Evolutionary conservation across 495 filamentous ascomycete species (phyloP).

Genomic region (Hypoxylon intermedium): DNA sequence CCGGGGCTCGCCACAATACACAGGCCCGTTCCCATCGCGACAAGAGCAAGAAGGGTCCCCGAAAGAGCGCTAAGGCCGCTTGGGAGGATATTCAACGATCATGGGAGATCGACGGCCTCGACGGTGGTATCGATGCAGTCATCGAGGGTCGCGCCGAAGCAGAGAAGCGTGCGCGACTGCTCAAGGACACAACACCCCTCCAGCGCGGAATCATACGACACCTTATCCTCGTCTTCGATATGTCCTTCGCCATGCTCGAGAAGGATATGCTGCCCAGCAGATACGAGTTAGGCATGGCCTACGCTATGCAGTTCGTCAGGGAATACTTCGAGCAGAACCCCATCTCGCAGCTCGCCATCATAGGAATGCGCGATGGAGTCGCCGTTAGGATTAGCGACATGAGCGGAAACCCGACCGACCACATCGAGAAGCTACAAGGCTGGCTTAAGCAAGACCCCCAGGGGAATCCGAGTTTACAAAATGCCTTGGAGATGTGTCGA

Average conservation of each 20-base stretch:
- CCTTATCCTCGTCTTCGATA: slow-evolving; percentile 88
- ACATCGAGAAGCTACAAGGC: slow-evolving; percentile 75
- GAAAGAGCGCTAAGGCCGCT: slow-evolving; percentile 45
- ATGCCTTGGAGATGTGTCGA: slow-evolving; percentile 92
- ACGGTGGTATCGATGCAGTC: slow-evolving; percentile 47
- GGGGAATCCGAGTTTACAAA: slow-evolving; percentile 89
- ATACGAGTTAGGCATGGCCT: slow-evolving; percentile 80
- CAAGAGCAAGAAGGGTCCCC: slow-evolving; percentile 41
- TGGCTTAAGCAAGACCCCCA: slow-evolving; percentile 81
- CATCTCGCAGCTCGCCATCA: slow-evolving; percentile 91
- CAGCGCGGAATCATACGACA: slow-evolving; percentile 97
- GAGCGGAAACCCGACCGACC: slow-evolving; percentile 87
- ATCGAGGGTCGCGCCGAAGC: slow-evolving; percentile 51
- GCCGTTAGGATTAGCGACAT: slow-evolving; percentile 86
- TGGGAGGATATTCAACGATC: slow-evolving; percentile 59
- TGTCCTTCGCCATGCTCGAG: slow-evolving; percentile 91
- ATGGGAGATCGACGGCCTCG: slow-evolving; percentile 56
- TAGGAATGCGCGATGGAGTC: slow-evolving; percentile 91
- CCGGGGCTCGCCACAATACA: slow-evolving; percentile 30
- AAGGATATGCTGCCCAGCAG: slow-evolving; percentile 91
- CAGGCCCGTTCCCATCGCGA: slow-evolving; percentile 31
- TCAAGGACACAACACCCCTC: slow-evolving; percentile 90
- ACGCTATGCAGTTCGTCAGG: slow-evolving; percentile 84
- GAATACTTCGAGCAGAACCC: slow-evolving; percentile 99
- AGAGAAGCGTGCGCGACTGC: slow-evolving; percentile 60